Evolutionary conservation across 352 stramenopile species (phyloP).

Genomic region (Phytophthora hibernalis): DNA sequence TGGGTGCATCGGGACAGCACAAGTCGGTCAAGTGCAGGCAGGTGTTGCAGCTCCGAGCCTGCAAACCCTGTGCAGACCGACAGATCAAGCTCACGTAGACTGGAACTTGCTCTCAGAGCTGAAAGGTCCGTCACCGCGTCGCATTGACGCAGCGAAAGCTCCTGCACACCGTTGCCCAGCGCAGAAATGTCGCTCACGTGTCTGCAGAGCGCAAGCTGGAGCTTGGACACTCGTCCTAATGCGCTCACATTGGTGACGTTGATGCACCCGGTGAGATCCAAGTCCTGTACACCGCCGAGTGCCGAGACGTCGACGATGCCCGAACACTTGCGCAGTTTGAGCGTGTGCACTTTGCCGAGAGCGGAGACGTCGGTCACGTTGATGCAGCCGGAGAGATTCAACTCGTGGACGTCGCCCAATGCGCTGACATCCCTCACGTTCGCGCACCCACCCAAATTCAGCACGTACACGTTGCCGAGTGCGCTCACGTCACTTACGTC

Average conservation of each 20-base stretch:
- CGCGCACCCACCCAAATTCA: conserved; percentile 67
- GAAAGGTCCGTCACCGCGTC: conserved; percentile 53
- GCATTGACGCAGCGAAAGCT: conserved; percentile 65
- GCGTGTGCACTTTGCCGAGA: conserved; percentile 50
- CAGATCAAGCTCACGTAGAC: conserved; percentile 61
- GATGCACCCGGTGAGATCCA: conserved; percentile 69
- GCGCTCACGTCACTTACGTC: conserved; percentile 53
- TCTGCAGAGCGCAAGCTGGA: conserved; percentile 66
- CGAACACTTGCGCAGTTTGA: conserved; percentile 60
- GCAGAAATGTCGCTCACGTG: conserved; percentile 60
- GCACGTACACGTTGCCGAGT: conserved; percentile 53
- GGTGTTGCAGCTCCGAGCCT: conserved; percentile 41
- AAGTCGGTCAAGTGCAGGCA: conserved; percentile 51
- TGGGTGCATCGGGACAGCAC: conserved; percentile 63
- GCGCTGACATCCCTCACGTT: conserved; percentile 52
- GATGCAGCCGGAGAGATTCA: conserved; percentile 68
- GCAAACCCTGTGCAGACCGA: conserved; percentile 58
- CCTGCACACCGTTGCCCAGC: conserved; percentile 36
- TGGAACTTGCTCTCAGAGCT: conserved; percentile 34
- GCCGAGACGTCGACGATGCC: conserved; percentile 48
- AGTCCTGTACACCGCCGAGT: conserved; percentile 49
- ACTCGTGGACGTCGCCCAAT: conserved; percentile 45
- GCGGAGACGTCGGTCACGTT: conserved; percentile 64
- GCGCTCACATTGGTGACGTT: conserved; percentile 56
- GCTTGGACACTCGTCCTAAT: conserved; percentile 50